A percentile compares a stretch with the other conserved stretches of the same genome.
Conservation (phyloP, 1,284 basidiomycete genomes). For the Coniferiporia sulphurascens region DNA sequence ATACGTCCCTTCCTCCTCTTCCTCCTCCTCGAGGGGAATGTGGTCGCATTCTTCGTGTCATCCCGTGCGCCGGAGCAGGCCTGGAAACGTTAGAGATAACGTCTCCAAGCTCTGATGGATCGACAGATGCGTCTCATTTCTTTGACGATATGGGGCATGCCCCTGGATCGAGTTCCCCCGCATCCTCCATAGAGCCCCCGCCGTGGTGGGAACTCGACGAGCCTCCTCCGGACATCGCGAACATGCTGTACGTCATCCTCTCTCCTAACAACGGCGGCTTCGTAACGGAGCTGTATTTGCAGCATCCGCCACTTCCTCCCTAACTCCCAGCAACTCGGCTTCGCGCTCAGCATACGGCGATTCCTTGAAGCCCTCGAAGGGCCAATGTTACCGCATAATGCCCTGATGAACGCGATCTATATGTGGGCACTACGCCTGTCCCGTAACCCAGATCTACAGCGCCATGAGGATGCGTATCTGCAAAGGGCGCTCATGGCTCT, state of each 20-base stretch:
- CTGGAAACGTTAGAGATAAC: too few relatives aligned
- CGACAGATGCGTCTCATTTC: too few relatives aligned
- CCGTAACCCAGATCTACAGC: constrained; percentile 21
- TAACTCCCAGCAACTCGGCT: constrained; percentile 26
- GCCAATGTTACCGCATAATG: constrained; percentile 40
- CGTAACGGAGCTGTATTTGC: neutral
- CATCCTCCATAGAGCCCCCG: too few relatives aligned
- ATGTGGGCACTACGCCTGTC: constrained; percentile 45
- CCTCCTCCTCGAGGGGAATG: too few relatives aligned
- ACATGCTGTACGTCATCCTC: constrained; percentile 19
- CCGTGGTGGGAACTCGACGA: constrained; percentile 20
- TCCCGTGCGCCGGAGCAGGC: too few relatives aligned
- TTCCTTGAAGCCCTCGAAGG: constrained; percentile 25
- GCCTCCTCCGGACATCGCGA: constrained; percentile 18
- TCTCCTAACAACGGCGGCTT: neutral
- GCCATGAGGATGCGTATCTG: constrained; percentile 35
- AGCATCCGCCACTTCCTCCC: constrained; percentile 24
- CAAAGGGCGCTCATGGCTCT: constrained; percentile 39
- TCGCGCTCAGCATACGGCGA: constrained; percentile 31
- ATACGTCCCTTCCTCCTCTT: too few relatives aligned
- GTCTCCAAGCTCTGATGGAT: too few relatives aligned
- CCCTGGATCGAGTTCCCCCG: too few relatives aligned
- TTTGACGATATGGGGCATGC: too few relatives aligned
- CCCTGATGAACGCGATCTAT: constrained; percentile 43
- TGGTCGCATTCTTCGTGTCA: too few relatives aligned